Base-by-base conservation (phyloP, 1,284 basidiomycete species). In the Marasmius sp. region DNA sequence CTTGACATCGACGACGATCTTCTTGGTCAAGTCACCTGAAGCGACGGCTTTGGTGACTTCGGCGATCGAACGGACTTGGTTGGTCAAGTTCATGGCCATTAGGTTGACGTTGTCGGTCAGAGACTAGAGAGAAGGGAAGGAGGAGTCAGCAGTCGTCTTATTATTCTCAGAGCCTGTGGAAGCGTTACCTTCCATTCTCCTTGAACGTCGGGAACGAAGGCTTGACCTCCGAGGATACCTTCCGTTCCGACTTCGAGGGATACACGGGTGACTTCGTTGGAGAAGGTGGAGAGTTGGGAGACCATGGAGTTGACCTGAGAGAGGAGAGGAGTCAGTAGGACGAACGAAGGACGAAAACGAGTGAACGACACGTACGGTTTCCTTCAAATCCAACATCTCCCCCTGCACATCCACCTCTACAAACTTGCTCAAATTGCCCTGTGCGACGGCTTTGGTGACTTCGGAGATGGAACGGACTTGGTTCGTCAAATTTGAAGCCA, bases 381-480 rank as follows among this genome's bases (percentile, higher is more conserved):
- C 83, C 80, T 93, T 98, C 74, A 98, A 80, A 67, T 98, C 95
- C 8, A 97, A 81, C 84, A 99, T 98, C 79, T 98, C 97, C 63
- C 97, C 96, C 73, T 96, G 93, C 27, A 97, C 96, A 71, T 98
- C 95, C 65, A 98, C 95, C 65, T 94, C 90, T 75, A 98, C 94
- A 49, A 90, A 89, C 75, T 95, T 92, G 66, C 83, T 87, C 57
- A 98, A 80, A 71, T 98, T 94, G 59, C 97, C 97, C 64, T 91
- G 83, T 1, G 97, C 97, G 66, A 99, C 97, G 49, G 94, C 94
- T 74, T 97, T 98, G 36, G 97, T 99, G 52, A 99, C 97, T 71
- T 94, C 89, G 1, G 97, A 97, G 65, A 99, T 98, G 61, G 94
- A 95, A 68, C 96, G 91, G 67, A 98, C 97, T 85, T 99, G 97